Evolutionary conservation across 2,329 filamentous ascomycete species (phyloP), one percentile per base, ranked within the genome.

Genomic region (Myotisia sp.): DNA sequence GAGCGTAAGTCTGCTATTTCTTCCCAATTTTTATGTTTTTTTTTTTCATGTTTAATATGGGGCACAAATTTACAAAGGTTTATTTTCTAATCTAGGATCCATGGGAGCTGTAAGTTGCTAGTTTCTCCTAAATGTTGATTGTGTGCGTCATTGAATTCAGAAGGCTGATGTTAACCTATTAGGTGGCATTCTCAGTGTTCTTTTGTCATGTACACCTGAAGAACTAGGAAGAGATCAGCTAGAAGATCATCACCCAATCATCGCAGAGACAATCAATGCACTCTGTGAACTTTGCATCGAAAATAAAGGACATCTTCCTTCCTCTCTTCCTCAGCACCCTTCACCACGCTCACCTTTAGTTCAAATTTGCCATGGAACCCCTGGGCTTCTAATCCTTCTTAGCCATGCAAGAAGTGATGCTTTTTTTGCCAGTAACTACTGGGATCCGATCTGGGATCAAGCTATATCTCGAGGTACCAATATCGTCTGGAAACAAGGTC

Each of bases 361-460:
- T 2, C 59, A 62, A 28, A 45, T 62, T 21, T 62, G 59, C 21
- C 59, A 62, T 36, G 59, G 59, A 2, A 49, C 50, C 10, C 59
- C 59, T 2, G 56, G 55, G 0, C 39, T 60, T 3, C 43, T 62
- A 4, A 37, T 56, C 10, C 48, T 62, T 4, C 37, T 62, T 14
- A 49, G 47, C 1, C 44, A 48, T 9, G 54, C 54, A 12, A 45
- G 54, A 33, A 51, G 49, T 21, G 51, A 52, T 22, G 17, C 26
- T 2, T 13, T 36, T 4, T 27, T 62, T n/a, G 39, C 47, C 14
- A 31, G 36, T 13, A 38, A 42, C 6, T 47, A 48, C 33, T 60
- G 57, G 58, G 42, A 47, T 19, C 56, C 57, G 2, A 48, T 51
- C 24, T 62, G 58, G 58, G 52, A 60, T 16, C 34, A 51, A 37